Evolutionary conservation across 73 alveolate species (phyloP).

Genomic region (Paramecium sexaurelia): DNA sequence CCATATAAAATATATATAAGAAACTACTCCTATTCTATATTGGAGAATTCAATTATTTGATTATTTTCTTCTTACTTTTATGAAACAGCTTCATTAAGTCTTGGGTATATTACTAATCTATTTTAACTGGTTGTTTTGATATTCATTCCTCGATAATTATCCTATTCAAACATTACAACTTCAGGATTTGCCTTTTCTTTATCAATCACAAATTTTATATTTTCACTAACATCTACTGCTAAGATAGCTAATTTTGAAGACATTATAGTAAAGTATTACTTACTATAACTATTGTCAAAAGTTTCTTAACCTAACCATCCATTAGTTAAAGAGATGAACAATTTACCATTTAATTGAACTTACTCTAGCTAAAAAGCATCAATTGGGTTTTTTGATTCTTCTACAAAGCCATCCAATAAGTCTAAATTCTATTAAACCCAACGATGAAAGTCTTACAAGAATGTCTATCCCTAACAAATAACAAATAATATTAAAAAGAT

Average conservation of each 20-base stretch:
- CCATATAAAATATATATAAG: background rate
- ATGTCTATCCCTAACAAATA: background rate
- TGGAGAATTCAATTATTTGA: background rate
- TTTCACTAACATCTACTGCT: background rate
- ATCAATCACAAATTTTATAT: background rate
- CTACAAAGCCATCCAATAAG: background rate
- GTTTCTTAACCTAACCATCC: constrained; percentile 17
- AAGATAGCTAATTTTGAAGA: background rate
- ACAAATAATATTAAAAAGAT: constrained; percentile 11
- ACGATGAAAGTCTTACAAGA: background rate
- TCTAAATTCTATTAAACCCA: background rate
- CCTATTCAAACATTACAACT: background rate
- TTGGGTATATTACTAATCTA: constrained; percentile 9
- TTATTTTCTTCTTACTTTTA: background rate
- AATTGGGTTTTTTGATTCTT: background rate
- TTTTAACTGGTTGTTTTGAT: background rate
- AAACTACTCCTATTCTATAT: background rate
- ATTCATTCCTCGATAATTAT: background rate
- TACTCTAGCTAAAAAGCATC: background rate
- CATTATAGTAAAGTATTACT: background rate
- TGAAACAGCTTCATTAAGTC: background rate
- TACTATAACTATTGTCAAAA: background rate
- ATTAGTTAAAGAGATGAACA: background rate
- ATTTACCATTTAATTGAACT: constrained; percentile 14
- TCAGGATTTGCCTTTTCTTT: background rate